Evolutionary conservation across 352 stramenopile genomes (phyloP).

Genomic region (Globisporangium recalcitrans): DNA sequence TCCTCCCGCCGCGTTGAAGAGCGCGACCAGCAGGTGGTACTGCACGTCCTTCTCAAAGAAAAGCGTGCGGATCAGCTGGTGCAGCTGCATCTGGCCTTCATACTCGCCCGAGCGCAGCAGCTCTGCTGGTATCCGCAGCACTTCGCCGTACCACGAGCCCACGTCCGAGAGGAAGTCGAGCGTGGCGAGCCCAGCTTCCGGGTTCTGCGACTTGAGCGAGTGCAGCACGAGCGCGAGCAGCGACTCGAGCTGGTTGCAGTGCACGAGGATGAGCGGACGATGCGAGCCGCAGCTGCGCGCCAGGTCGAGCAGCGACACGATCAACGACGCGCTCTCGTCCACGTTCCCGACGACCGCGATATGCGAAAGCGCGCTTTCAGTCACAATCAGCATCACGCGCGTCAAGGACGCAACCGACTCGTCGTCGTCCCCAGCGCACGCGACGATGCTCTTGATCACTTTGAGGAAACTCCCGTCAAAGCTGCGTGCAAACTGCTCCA

Average conservation of each 20-base stretch:
- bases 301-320: conserved; percentile 53
- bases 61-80: conserved; percentile 61
- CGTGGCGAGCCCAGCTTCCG: conserved; percentile 49
- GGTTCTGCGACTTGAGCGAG: conserved; percentile 58
- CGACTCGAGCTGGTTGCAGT: conserved; percentile 61
- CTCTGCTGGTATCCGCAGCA: conserved; percentile 49
- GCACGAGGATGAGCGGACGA: conserved; percentile 57
- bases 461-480: conserved; percentile 53
- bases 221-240: conserved; percentile 56
- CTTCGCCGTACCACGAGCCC: conserved; percentile 64
- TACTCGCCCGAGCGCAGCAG: conserved; percentile 44
- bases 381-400: conserved; percentile 57
- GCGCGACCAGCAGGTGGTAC: conserved; percentile 57
- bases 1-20: conserved; percentile 61
- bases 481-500: conserved; percentile 60
- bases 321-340: conserved; percentile 47
- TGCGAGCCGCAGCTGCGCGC: conserved; percentile 48
- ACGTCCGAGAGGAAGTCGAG: conserved; percentile 63
- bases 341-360: conserved; percentile 41
- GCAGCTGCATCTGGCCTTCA: conserved; percentile 47
- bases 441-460: conserved; percentile 69
- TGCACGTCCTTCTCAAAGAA: conserved; percentile 79
- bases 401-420: conserved; percentile 52
- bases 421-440: conserved; percentile 54
- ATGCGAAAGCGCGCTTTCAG: conserved; percentile 49